Evolutionary conservation across 2,329 filamentous ascomycete species (phyloP).

Genomic region (Lasiodiplodia theobromae): DNA sequence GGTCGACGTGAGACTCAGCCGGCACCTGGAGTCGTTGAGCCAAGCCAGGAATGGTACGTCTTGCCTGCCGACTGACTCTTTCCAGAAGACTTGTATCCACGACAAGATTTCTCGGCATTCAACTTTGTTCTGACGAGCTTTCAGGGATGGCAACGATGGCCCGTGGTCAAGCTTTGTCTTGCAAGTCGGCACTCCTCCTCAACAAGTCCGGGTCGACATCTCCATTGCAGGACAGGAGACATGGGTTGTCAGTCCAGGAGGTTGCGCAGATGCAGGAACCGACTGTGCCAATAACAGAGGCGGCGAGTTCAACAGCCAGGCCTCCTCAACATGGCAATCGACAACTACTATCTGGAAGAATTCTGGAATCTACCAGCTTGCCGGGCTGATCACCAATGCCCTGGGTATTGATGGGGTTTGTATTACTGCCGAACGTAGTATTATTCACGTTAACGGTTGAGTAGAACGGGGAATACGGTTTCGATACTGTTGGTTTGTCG

Average conservation of each 20-base stretch:
- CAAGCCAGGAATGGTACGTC: neutral
- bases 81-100: neutral
- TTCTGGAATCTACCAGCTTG: neutral
- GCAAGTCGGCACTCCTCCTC: neutral
- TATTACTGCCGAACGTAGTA: neutral
- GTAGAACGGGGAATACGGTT: neutral
- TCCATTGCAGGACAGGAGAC: neutral
- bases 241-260: neutral
- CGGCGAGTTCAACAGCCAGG: neutral
- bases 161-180: neutral
- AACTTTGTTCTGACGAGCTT: neutral
- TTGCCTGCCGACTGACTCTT: neutral
- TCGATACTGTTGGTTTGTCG: neutral
- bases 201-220: neutral
- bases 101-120: too few relatives aligned
- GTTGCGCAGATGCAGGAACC: neutral
- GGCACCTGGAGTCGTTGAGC: neutral
- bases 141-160: neutral
- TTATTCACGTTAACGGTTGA: neutral
- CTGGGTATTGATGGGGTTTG: neutral
- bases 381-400: neutral
- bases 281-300: neutral
- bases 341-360: neutral
- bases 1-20: neutral
- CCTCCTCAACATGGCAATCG: neutral